Evolutionary conservation across 768 basidiomycete species (phyloP).

Genomic region (Mycena belliarum): DNA sequence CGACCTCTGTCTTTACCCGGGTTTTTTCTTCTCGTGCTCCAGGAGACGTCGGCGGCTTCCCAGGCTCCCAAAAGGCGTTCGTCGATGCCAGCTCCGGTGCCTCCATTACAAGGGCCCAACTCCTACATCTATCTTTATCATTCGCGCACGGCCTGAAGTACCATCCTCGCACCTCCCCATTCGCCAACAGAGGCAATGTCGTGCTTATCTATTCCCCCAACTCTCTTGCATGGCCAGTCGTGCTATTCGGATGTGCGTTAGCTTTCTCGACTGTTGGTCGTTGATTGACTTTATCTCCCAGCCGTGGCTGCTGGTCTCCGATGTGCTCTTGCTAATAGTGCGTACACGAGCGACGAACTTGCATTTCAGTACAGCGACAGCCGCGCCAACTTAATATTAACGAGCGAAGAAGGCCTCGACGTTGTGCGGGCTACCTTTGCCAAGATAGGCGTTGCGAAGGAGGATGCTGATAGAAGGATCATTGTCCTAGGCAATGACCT

Average conservation of each 20-base stretch:
- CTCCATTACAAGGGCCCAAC: conserved; percentile 54
- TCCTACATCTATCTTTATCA: conserved; percentile 53
- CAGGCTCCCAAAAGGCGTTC: conserved; percentile 52
- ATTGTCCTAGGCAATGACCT: conserved; percentile 55
- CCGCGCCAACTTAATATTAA: conserved; percentile 61
- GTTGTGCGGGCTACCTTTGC: conserved; percentile 60
- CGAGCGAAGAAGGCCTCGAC: conserved; percentile 59
- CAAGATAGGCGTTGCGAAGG: conserved; percentile 44
- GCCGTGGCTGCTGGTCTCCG: conserved; percentile 66
- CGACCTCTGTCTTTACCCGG: conserved; percentile 50
- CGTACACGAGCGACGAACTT: conserved; percentile 69
- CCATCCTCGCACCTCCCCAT: conserved; percentile 33
- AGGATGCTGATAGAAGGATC: conserved; percentile 53
- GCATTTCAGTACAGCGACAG: conserved; percentile 72
- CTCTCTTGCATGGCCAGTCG: conserved; percentile 52
- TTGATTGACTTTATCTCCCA: conserved; percentile 5
- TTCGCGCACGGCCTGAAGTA: conserved; percentile 59
- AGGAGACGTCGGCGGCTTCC: conserved; percentile 42
- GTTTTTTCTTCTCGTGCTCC: conserved; percentile 39
- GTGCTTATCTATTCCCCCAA: conserved; percentile 73
- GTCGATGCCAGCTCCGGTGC: conserved; percentile 65
- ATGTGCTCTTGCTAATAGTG: conserved; percentile 73
- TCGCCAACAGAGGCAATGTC: conserved; percentile 52
- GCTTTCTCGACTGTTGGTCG: conserved; percentile 8
- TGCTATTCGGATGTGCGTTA: conserved; percentile 48